These are phyloP conservation scores for Fraxinus anomala DNA, from an alignment of 257 asterid genomes.

Conservation along the genomic window DNA sequence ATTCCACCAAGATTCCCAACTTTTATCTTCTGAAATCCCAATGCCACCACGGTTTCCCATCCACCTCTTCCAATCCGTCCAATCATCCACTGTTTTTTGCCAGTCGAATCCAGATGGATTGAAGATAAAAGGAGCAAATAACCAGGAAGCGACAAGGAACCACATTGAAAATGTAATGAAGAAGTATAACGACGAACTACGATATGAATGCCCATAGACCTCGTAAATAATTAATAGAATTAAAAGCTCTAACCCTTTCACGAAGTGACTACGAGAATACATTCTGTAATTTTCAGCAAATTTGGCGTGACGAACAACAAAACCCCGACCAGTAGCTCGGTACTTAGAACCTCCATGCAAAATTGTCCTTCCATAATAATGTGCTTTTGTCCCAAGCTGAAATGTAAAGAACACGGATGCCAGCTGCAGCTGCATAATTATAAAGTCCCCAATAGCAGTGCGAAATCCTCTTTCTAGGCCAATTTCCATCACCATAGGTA, in stretches of 20 bases:
- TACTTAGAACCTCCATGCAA: constrained; percentile 96
- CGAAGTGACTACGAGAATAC: constrained; percentile 96
- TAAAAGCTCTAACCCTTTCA: constrained; percentile 89
- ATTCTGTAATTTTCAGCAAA: constrained; percentile 88
- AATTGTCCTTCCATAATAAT: constrained; percentile 82
- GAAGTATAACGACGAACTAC: constrained; percentile 64
- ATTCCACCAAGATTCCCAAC: constrained; percentile 99
- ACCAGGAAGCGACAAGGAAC: constrained; percentile 93
- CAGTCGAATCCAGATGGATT: constrained; percentile 98
- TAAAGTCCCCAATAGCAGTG: constrained; percentile 84
- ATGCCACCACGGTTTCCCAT: constrained; percentile 99
- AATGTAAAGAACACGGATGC: constrained; percentile 96
- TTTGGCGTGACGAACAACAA: constrained; percentile 90
- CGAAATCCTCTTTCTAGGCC: constrained; percentile 95
- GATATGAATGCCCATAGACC: constrained; percentile 74
- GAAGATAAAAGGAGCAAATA: constrained; percentile 96
- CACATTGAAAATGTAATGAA: constrained; percentile 91
- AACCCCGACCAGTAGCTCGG: constrained; percentile 95
- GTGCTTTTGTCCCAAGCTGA: constrained; percentile 96
- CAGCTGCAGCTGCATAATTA: constrained; percentile 93
- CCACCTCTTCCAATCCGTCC: constrained; percentile 99
- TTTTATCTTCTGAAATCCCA: constrained; percentile 79
- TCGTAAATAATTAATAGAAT: constrained; percentile 68
- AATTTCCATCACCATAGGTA: constrained; percentile 98
- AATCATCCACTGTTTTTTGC: constrained; percentile 98